These are phyloP conservation scores for Dactylella cylindrospora DNA, from an alignment of 2,329 filamentous ascomycete species.

Conservation along the genomic window DNA sequence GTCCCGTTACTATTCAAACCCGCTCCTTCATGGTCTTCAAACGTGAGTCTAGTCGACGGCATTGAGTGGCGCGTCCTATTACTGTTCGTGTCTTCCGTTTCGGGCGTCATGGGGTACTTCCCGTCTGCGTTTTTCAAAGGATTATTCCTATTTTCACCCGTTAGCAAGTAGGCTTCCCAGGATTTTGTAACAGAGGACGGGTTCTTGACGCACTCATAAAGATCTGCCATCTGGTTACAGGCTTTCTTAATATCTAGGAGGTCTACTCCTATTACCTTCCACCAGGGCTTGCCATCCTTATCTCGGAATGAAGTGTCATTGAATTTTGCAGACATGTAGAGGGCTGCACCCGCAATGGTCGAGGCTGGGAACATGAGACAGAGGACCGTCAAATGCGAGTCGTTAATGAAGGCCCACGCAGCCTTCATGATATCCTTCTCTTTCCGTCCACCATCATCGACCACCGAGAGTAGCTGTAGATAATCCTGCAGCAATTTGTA, in stretches of 20 bases:
- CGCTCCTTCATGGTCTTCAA: constrained; percentile 22
- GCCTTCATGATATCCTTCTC: constrained; percentile 77
- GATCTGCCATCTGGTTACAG: constrained; percentile 49
- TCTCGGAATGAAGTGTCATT: constrained; percentile 75
- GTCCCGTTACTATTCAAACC: constrained; percentile 37
- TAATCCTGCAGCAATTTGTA: constrained; percentile 82
- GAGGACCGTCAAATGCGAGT: constrained; percentile 79
- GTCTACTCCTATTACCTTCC: constrained; percentile 73
- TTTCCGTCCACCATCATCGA: constrained; percentile 72
- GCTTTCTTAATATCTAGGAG: constrained; percentile 49
- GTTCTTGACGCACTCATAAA: constrained; percentile 48
- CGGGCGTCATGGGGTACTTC: constrained; percentile 38
- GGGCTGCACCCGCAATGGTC: constrained; percentile 78
- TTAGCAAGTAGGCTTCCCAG: constrained; percentile 1
- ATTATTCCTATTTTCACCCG: constrained; percentile 19
- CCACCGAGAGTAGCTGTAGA: constrained; percentile 38
- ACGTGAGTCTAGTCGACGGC: constrained; percentile 23
- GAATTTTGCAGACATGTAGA: constrained; percentile 82
- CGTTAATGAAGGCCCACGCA: constrained; percentile 92
- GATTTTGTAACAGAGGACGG: background rate
- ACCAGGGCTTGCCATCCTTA: constrained; percentile 77
- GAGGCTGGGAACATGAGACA: constrained; percentile 77
- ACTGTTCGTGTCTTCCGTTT: constrained; percentile 42
- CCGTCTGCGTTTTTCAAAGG: constrained; percentile 41
- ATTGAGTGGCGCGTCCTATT: constrained; percentile 39